These are phyloP conservation scores for Hanseniaspora uvarum DNA, from an alignment of 1,139 yeast species.

Conservation along the genomic window DNA sequence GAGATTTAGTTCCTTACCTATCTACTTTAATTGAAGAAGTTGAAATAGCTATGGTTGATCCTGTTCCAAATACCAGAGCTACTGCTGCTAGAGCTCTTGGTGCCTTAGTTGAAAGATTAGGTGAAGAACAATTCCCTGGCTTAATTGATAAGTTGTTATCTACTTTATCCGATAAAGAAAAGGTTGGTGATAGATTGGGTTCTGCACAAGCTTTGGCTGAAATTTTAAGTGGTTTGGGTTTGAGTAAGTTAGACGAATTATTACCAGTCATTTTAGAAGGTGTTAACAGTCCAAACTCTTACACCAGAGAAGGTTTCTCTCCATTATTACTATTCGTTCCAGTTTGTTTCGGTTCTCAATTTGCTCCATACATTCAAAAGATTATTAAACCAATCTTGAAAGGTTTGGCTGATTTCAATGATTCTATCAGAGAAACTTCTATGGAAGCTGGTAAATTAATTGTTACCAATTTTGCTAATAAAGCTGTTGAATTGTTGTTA, in stretches of 20 bases:
- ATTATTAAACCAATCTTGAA: slow-evolving; percentile 83
- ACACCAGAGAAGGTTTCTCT: slow-evolving; percentile 85
- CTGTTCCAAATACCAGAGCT: slow-evolving; percentile 93
- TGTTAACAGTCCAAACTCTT: slow-evolving; percentile 54
- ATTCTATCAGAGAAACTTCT: slow-evolving; percentile 78
- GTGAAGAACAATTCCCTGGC: slow-evolving; percentile 91
- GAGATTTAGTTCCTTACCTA: slow-evolving; percentile 77
- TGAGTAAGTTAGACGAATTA: slow-evolving; percentile 74
- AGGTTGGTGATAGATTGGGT: slow-evolving; percentile 87
- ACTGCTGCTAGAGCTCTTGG: slow-evolving; percentile 97
- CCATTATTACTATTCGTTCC: slow-evolving; percentile 84
- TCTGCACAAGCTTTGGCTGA: slow-evolving; percentile 96
- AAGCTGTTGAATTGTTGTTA: slow-evolving; percentile 82
- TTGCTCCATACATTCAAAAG: slow-evolving; percentile 75
- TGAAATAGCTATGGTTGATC: slow-evolving; percentile 94
- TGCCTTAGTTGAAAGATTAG: slow-evolving; percentile 86
- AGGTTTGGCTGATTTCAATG: slow-evolving; percentile 85
- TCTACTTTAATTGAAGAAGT: slow-evolving; percentile 67
- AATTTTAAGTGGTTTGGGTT: slow-evolving; percentile 83
- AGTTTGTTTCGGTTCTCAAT: slow-evolving; percentile 85
- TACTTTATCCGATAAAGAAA: slow-evolving; percentile 68
- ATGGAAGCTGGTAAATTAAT: slow-evolving; percentile 86
- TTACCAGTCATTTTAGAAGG: slow-evolving; percentile 71
- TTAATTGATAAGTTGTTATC: slow-evolving; percentile 71
- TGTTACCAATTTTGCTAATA: slow-evolving; percentile 82